Evolutionary conservation across 2,329 filamentous ascomycete species (phyloP).

Genomic region (Claviceps monticola): DNA sequence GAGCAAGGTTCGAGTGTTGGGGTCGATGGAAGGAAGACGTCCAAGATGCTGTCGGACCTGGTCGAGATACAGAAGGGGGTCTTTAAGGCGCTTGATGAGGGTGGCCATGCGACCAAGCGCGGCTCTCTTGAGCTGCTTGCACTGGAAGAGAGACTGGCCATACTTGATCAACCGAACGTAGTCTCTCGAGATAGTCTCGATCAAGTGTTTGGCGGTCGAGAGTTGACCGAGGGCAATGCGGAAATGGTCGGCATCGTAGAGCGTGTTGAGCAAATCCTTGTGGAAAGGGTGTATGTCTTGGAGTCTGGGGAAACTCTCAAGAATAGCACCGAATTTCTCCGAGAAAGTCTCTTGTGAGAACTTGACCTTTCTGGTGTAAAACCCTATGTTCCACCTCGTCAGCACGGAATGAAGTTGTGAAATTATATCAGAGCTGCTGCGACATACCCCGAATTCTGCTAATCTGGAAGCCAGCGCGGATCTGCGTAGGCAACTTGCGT

Average conservation of each 20-base stretch:
- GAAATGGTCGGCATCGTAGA: slow-evolving; percentile 98
- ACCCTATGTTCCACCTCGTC: slow-evolving; percentile 34
- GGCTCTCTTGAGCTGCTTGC: slow-evolving; percentile 95
- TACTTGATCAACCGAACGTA: slow-evolving; percentile 90
- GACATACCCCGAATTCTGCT: slow-evolving; percentile 61
- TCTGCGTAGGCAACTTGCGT: slow-evolving; percentile 85
- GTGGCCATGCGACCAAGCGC: slow-evolving; percentile 97
- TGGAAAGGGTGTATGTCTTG: slow-evolving; percentile 94
- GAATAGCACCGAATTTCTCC: slow-evolving; percentile 81
- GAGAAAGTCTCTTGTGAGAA: slow-evolving; percentile 94
- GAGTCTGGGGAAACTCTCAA: slow-evolving; percentile 84
- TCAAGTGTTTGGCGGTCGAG: slow-evolving; percentile 88
- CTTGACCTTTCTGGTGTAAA: slow-evolving; percentile 97
- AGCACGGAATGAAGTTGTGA: not conserved
- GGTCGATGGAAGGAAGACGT: slow-evolving; percentile 95
- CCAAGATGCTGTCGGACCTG: slow-evolving; percentile 86
- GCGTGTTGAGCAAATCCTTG: slow-evolving; percentile 73
- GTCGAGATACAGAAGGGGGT: slow-evolving; percentile 88
- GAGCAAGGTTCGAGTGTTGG: slow-evolving; percentile 87
- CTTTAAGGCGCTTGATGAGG: slow-evolving; percentile 86
- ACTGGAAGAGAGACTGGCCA: slow-evolving; percentile 92
- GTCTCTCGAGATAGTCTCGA: slow-evolving; percentile 90
- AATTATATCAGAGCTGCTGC: not conserved
- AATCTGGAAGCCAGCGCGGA: slow-evolving; percentile 88
- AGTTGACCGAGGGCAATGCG: slow-evolving; percentile 91